These are phyloP conservation scores for Colletotrichum musae DNA, from an alignment of 2,329 filamentous ascomycete genomes.

Conservation along the genomic window DNA sequence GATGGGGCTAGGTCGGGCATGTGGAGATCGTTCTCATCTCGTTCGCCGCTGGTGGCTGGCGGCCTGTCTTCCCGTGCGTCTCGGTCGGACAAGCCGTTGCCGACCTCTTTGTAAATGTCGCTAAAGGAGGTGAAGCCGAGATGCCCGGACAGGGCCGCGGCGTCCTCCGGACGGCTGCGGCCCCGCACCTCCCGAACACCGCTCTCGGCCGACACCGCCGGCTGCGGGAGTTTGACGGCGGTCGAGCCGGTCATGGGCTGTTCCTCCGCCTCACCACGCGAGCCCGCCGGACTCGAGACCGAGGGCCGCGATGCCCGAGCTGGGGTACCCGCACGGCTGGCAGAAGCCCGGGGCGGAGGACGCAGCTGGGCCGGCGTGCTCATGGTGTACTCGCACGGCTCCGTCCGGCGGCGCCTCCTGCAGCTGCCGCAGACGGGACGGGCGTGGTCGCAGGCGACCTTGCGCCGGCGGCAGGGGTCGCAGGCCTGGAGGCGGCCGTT, in stretches of 20 bases:
- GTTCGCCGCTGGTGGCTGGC: background rate
- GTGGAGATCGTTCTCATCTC: background rate
- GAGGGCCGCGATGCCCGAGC: background rate
- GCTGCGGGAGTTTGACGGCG: background rate
- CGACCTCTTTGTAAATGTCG: conserved; percentile 58
- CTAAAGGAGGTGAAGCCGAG: conserved; percentile 61
- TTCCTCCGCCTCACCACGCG: background rate
- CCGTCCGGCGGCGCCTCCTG: conserved; percentile 49
- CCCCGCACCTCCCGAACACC: background rate
- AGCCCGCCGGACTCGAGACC: background rate
- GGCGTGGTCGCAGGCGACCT: conserved; percentile 59
- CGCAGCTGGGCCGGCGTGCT: conserved; percentile 15
- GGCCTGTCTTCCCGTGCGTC: background rate
- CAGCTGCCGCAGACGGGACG: conserved; percentile 57
- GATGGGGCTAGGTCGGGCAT: background rate
- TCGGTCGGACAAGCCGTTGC: conserved; percentile 51
- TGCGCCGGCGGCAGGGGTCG: conserved; percentile 57
- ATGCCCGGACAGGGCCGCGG: conserved; percentile 51
- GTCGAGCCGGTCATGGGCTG: conserved; percentile 15
- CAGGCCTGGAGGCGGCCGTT: conserved; percentile 44
- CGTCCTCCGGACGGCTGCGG: background rate
- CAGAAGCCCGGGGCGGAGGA: background rate
- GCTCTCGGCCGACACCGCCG: background rate
- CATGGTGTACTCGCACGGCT: conserved; percentile 53
- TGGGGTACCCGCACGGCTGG: background rate